Percentiles rank a stretch among this genome's conserved stretches.
These are phyloP conservation scores for Flaveria brownii DNA, from an alignment of 129 eudicot genomes.

Conservation along the genomic window DNA sequence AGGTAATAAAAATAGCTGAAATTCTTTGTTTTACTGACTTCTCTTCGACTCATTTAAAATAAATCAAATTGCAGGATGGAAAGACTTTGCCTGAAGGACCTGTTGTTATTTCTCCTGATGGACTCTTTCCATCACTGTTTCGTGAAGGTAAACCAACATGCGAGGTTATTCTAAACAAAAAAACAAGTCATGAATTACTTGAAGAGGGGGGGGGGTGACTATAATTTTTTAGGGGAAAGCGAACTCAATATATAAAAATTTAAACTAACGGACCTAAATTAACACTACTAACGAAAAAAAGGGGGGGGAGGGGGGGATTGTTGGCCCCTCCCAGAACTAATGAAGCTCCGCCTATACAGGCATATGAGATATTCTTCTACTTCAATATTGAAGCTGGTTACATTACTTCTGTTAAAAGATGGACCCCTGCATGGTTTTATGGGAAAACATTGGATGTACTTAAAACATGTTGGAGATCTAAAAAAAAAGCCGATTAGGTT, in stretches of 20 bases:
- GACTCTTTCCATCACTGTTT: slow-evolving; percentile 91
- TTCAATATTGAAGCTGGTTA: not conserved
- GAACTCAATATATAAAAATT: too few species aligned
- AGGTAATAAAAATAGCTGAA: slow-evolving; percentile 48
- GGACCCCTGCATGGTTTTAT: not conserved
- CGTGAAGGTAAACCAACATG: slow-evolving; percentile 70
- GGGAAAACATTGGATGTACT: not conserved
- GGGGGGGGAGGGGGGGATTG: too few species aligned
- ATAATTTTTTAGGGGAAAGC: too few species aligned
- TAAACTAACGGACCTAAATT: too few species aligned
- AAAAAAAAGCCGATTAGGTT: not conserved
- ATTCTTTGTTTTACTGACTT: slow-evolving; percentile 11
- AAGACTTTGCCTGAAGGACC: slow-evolving; percentile 93
- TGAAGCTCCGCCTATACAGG: too few species aligned
- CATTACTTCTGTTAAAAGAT: not conserved
- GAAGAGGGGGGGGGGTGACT: too few species aligned
- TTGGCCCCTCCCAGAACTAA: too few species aligned
- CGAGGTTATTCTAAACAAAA: not conserved
- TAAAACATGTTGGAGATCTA: slow-evolving; percentile 7
- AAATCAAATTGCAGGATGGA: slow-evolving; percentile 62
- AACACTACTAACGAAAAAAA: too few species aligned
- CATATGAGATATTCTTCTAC: slow-evolving; percentile 17
- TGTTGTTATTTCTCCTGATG: slow-evolving; percentile 94
- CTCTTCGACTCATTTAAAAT: slow-evolving; percentile 18
- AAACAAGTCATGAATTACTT: not conserved